A percentile compares a stretch with the other conserved stretches of the same genome.
phyloP scores from a whole-genome alignment of 2,329 filamentous ascomycete genomes.

The Pestalotiopsis sp. region DNA sequence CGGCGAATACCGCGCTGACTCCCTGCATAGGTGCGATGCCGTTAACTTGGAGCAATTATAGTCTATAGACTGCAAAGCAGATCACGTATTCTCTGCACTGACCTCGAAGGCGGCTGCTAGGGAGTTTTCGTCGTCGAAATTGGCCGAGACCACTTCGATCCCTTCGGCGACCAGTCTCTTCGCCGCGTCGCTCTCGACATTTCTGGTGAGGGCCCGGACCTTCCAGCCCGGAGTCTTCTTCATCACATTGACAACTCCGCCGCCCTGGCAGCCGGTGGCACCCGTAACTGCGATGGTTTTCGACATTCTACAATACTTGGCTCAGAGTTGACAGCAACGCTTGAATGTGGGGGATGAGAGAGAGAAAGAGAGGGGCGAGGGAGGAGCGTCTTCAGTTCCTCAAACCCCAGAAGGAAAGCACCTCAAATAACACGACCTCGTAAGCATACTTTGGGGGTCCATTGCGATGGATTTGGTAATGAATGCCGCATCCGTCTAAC shows the following conservation, averaged over 20 bases:
- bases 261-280: constrained; percentile 13
- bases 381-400: no score
- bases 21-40: neutral
- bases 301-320: neutral
- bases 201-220: constrained; percentile 15
- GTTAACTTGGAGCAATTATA: neutral
- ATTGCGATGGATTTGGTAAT: neutral
- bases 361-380: no score
- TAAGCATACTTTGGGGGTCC: neutral
- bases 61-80: neutral
- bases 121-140: constrained; percentile 16
- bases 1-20: constrained; percentile 34
- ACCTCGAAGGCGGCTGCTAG: constrained; percentile 10
- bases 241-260: constrained; percentile 16
- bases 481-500: neutral
- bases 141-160: constrained; percentile 10
- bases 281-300: constrained; percentile 16
- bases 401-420: neutral
- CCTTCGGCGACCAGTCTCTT: constrained; percentile 12
- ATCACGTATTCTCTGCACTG: neutral
- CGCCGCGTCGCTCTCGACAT: constrained; percentile 7
- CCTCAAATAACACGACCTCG: neutral
- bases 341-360: no score
- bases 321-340: neutral
- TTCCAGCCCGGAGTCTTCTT: constrained; percentile 16